Base-by-base conservation (phyloP, 768 basidiomycete genomes). In the Lactarius akahatsu region DNA sequence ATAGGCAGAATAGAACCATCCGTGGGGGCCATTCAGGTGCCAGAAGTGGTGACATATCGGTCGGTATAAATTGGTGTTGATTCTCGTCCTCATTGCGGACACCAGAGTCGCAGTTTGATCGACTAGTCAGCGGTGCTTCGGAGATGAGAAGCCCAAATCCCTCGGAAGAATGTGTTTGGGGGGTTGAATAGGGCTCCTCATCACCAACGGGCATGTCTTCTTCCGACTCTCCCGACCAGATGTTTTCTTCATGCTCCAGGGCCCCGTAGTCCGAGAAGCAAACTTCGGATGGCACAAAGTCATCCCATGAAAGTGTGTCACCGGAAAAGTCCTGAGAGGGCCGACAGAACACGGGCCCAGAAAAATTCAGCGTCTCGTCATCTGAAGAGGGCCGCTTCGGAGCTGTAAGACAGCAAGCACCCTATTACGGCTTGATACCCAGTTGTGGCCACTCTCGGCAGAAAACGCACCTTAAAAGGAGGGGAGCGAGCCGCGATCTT, bases 401-500 rank as follows among this genome's bases (percentile, higher is more conserved):
- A 34, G 20, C 40, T n/a, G 34, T 28, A 45, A n/a, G 30, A 32
- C 16, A 58, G 50, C 15, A 20, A n/a, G n/a, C 34, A 34, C 41
- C 52, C 62, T 63, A 40, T 63, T 26, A 45, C 23, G 15, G n/a
- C 52, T n/a, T 55, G 50, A 56, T 36, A 60, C 15, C n/a, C 3
- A 34, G 50, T 36, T 38, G 32, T 2, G 30, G 20, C n/a, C 9
- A 38, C 26, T 47, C 55, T 20, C 41, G 18, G 9, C 18, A 43
- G 23, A 55, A 38, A 54, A 59, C 41, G 26, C n/a, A 67, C 66
- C 36, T 63, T 67, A 16, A 67, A 63, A 56, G 52, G 43, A 50
- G 57, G 62, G 23, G 66, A 26, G 15, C 66, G 66, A 56, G 66
- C 30, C 3, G 66, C 41, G 26, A 56, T 30, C 54, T 60, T 67